Evolutionary conservation across 106 monocot genomes (phyloP).

Genomic region (Alisma plantagoaquatica): DNA sequence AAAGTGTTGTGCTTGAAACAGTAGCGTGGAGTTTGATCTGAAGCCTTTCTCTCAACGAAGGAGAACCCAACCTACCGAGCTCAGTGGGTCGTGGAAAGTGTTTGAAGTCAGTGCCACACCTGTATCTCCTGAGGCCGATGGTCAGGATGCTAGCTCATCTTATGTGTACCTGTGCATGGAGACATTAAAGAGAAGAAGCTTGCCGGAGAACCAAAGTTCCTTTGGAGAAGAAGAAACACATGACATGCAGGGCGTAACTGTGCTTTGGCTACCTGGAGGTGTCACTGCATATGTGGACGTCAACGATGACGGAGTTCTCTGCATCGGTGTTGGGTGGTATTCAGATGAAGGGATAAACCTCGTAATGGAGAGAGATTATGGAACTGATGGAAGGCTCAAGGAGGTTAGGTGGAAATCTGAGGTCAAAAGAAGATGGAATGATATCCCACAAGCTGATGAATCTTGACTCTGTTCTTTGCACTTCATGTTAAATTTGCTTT

Average conservation of each 20-base stretch:
- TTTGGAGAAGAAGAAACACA: conserved; percentile 38
- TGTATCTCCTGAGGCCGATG: conserved; percentile 3
- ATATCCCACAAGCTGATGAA: too few relatives aligned
- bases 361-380: conserved; percentile 99
- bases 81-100: conserved; percentile 78
- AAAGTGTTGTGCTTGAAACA: conserved; percentile 10
- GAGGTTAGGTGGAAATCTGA: conserved; percentile 90
- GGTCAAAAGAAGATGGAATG: conserved; percentile 62
- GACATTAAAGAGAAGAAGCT: conserved; percentile 77
- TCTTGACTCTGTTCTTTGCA: too few relatives aligned
- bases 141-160: conserved; percentile 19
- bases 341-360: conserved; percentile 91
- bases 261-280: conserved; percentile 94
- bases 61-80: conserved; percentile 59
- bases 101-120: conserved; percentile 60
- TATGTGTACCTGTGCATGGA: conserved; percentile 81
- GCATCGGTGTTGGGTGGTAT: conserved; percentile 91
- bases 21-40: conserved; percentile 35
- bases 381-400: conserved; percentile 84
- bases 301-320: conserved; percentile 59
- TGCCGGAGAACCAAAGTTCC: conserved; percentile 40
- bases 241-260: conserved; percentile 70
- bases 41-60: conserved; percentile 63
- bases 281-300: conserved; percentile 87
- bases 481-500: too few relatives aligned